Evolutionary conservation across 1,139 yeast species (phyloP), one percentile per base, ranked within the genome.

Genomic region (Nakaseomyces delphensis): DNA sequence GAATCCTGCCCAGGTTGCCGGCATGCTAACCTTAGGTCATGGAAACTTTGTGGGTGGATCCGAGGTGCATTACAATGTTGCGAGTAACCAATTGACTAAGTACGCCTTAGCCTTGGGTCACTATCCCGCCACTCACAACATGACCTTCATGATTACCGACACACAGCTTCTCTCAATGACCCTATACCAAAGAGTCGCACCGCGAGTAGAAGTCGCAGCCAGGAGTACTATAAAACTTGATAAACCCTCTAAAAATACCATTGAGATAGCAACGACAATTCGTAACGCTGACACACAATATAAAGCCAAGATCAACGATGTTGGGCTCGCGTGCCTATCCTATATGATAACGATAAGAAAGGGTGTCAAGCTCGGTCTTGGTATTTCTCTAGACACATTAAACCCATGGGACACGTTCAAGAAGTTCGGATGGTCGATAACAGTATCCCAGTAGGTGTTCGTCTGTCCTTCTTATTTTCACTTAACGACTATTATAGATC

Each of bases 11-110:
- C 74, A 83, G 56, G 89, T 95, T 67, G 80, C 86, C 57, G 96
- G 96, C 69, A 96, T 91, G 69, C 77, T 86, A 65, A 81, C 95
- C 54, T 78, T 89, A 60, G 95, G 95, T 64, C 95, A 85, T 70
- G 96, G 87, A 61, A 96, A 96, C 57, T 83, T 87, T 77, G 79
- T 94, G 56, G 93, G 91, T 58, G 98, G 98, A 71, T 95, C 93
- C 55, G 96, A 91, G 72, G 79, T 91, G 63, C 94, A 95, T 62
- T 91, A 91, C 74, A 97, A 93, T 71, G 85, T 91, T 63, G 76
- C 86, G 57, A 77, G 83, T 54, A 97, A 96, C 62, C 77, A 84
- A 69, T 83, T 93, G 65, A 83, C 94, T 72, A 84, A 85, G 70
- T 89, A 89, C 79, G 81, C 96, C 48, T 83, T 89, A 52, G 96